phyloP scores from a whole-genome alignment of 345 rosid genomes.

The thale cress (Arabidopsis thaliana) region TAIR10.1 NC_003074.8:18332501-18333000 shows the following conservation, averaged over 20 bases:
- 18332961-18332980: conserved; percentile 1
- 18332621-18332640: conserved; percentile 30
- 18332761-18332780: conserved; percentile 22
- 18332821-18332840: not conserved
- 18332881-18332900: conserved; percentile 88
- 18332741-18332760: conserved; percentile 91
- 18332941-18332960: conserved; percentile 25
- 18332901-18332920: conserved; percentile 98
- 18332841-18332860: not conserved
- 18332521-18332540: conserved; percentile 37
- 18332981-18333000: conserved; percentile 17
- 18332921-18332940: conserved; percentile 96
- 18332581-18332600: conserved; percentile 33
- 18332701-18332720: conserved; percentile 96
- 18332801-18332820: not conserved
- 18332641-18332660: conserved; percentile 34
- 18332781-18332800: not conserved
- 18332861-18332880: conserved; percentile 69
- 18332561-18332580: conserved; percentile 42
- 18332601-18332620: conserved; percentile 30
- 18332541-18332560: conserved; percentile 47
- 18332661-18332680: conserved; percentile 88
- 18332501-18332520: conserved; percentile 13
- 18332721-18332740: conserved; percentile 87
- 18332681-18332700: conserved; percentile 95